Conservation (phyloP, 1,139 yeast species). For the Geotrichum citri-aurantii region DNA sequence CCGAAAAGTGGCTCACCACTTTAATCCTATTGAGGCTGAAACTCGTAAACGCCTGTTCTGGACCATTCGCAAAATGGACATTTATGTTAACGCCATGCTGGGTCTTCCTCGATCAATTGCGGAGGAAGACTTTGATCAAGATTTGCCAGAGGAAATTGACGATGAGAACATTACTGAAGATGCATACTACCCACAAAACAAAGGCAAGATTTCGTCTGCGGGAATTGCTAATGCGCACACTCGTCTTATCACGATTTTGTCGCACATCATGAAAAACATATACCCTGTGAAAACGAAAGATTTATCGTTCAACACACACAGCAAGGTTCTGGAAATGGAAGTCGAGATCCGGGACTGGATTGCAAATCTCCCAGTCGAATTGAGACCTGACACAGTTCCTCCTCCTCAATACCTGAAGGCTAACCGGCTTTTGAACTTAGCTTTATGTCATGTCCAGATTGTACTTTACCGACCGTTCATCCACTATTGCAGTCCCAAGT, state of each 20-base stretch:
- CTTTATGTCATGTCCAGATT: conserved; percentile 78
- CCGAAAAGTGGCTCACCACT: conserved; percentile 58
- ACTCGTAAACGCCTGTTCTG: conserved; percentile 79
- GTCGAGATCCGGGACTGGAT: conserved; percentile 72
- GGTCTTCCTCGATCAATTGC: conserved; percentile 67
- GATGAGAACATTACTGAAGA: conserved; percentile 78
- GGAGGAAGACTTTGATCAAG: conserved; percentile 85
- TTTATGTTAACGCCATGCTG: conserved; percentile 79
- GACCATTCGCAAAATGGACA: conserved; percentile 87
- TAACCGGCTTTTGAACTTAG: conserved; percentile 66
- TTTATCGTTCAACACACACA: conserved; percentile 41
- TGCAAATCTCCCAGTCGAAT: conserved; percentile 61
- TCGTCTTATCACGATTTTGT: conserved; percentile 54
- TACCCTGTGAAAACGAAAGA: conserved; percentile 46
- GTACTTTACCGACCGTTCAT: conserved; percentile 86
- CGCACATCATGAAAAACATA: conserved; percentile 48
- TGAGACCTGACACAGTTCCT: conserved; percentile 61
- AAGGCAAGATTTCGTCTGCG: conserved; percentile 56
- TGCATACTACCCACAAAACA: conserved; percentile 38
- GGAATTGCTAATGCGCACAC: conserved; percentile 87
- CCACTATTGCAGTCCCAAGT: conserved; percentile 58
- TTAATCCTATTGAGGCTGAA: conserved; percentile 78
- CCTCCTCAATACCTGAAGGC: conserved; percentile 66
- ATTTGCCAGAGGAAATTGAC: conserved; percentile 74
- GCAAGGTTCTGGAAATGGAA: conserved; percentile 67